Evolutionary conservation across 139 green algal genomes (phyloP), one percentile per base, ranked within the genome.

Genomic region (Chlorella ohadii): DNA sequence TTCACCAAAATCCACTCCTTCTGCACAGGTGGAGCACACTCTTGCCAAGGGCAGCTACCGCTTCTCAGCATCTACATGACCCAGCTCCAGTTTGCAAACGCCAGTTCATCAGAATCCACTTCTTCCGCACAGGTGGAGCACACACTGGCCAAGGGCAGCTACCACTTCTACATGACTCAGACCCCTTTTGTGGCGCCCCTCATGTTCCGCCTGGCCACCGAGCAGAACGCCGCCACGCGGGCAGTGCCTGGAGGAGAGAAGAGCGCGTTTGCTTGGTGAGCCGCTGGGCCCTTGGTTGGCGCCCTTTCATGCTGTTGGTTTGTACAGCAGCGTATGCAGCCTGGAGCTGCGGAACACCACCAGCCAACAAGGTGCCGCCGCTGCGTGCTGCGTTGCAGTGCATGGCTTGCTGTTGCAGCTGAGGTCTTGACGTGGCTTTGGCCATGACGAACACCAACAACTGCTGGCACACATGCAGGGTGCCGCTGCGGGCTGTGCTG

Each of bases 191-290:
- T 91, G 7, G 78, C 88, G 39, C 85, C 88, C 15, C 77, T 91
- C 44, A 88, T 91, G 85, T 88, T 91, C 47, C 72, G 80, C 22
- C 78, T 89, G 22, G 88, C 88, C 20, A 41, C 67, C 5, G 44
- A 88, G 57, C 82, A 87, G 72, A 91, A 91, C 57, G 72, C 36
- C 0, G 56, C 85, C 28, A 90, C 88, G 25, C 33, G 63, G 17
- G 85, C 85, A 38, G 85, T 91, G n/a, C 27, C 72, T 19, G 88
- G 85, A n/a, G 88, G 72, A 31, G 88, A 91, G 85, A 91, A 91
- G 78, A 85, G 82, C 22, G 85, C 82, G 0, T 89, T 90, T 75
- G 88, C 88, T 1, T 91, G 87, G 87, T 90, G 72, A 36, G 87
- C 9, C 19, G 19, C 31, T n/a, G n/a, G n/a, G n/a, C n/a, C n/a